Base-by-base conservation (phyloP, 257 asterid species). In the Petrea volubilis region DNA sequence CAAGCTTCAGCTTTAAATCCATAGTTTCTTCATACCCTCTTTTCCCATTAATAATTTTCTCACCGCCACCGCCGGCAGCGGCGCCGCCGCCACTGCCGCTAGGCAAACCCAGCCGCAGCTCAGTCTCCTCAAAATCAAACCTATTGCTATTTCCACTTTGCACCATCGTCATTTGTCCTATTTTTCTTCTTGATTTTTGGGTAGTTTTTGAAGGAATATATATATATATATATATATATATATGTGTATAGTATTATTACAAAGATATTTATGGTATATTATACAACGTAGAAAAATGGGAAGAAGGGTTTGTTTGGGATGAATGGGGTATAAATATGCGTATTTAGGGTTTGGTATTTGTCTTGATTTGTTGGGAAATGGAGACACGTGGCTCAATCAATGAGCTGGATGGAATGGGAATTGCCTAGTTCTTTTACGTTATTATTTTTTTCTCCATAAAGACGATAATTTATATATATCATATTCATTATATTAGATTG, bases 51-150 rank as follows among this genome's bases (percentile, higher is more conserved):
- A 2, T 31, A 31, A 31, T 2, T 3, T 7, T 31, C 7, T 31
- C 38, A 8, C 1, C 43, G 9, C 43, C 5, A 12, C 1, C 43
- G 43, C 12, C 43, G 43, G 10, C 43, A 55, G 47, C 61, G 50
- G 21, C 58, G 46, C 60, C 75, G 21, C 1, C 28, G 14, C 57
- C 15, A 21, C 14, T 17, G 23, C 73, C 81, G 10, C 75, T 64
- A 1, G 80, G 75, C 31, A 79, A 56, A 13, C 78, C 80, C 28
- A 79, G 55, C 43, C 76, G 56, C 56, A 75, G 60, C 70, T 75
- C 81, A 8, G 80, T 79, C 74, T 70, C 80, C 21, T 79, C 77
- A 41, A 73, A 65, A 53, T 47, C 53, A 3, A n/a, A n/a, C 53
- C n/a, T 47, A 15, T 47, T 17, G 53, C 53, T 47, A 15, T 78